A percentile compares a stretch with the other conserved stretches of the same genome.
Conservation (phyloP, 2,329 filamentous ascomycete species). For the Paecilomyces sp. region DNA sequence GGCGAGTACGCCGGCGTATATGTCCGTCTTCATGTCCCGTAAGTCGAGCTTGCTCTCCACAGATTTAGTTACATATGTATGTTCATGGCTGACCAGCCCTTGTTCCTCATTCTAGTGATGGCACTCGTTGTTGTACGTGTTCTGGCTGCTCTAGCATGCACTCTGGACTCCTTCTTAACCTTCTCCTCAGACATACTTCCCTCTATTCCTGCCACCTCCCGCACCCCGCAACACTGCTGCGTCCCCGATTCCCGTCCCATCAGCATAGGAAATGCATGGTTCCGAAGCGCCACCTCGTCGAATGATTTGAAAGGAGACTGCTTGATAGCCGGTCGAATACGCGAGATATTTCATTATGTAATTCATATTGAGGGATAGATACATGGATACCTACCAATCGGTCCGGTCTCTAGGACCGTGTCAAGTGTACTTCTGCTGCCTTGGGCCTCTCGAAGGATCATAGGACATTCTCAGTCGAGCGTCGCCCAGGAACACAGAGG, state of each 20-base stretch:
- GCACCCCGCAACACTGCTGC: constrained; percentile 28
- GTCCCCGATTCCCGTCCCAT: constrained; percentile 42
- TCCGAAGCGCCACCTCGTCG: background rate
- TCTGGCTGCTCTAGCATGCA: background rate
- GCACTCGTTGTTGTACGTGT: constrained; percentile 46
- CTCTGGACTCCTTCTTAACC: constrained; percentile 6
- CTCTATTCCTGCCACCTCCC: constrained; percentile 56
- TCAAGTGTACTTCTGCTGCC: background rate
- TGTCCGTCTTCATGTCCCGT: constrained; percentile 75
- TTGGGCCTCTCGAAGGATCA: background rate
- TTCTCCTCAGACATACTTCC: constrained; percentile 52
- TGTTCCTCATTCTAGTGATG: constrained; percentile 44
- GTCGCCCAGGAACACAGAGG: background rate
- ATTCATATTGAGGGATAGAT: background rate
- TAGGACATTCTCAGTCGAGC: background rate
- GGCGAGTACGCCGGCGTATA: constrained; percentile 61
- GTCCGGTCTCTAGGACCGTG: background rate
- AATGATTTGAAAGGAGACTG: background rate
- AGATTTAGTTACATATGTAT: background rate
- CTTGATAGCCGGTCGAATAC: background rate
- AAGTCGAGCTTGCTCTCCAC: constrained; percentile 29
- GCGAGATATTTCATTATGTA: background rate
- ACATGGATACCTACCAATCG: background rate
- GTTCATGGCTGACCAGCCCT: constrained; percentile 9
- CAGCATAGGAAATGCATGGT: constrained; percentile 18